phyloP scores from a whole-genome alignment of 2,329 filamentous ascomycete species.

The Fusarium anthophilum region DNA sequence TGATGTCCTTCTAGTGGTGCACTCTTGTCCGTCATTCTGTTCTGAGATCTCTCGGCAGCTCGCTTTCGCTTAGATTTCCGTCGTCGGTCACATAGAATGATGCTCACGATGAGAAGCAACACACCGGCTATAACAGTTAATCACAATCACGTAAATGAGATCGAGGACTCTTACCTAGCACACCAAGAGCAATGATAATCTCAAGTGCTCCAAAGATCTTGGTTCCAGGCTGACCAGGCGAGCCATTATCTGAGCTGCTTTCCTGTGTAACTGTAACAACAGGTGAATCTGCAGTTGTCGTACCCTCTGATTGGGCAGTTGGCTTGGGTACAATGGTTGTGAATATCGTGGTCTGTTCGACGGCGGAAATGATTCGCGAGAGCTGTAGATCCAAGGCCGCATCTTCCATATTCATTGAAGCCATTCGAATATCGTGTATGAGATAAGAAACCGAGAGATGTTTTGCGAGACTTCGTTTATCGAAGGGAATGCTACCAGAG shows the following conservation, averaged over 20 bases:
- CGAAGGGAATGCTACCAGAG: conserved; percentile 14
- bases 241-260: background rate
- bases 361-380: conserved; percentile 35
- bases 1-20: background rate
- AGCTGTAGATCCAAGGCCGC: conserved; percentile 28
- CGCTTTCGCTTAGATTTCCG: conserved; percentile 24
- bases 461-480: background rate
- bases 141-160: accelerated
- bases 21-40: conserved; percentile 8
- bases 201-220: conserved; percentile 23
- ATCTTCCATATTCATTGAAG: conserved; percentile 18
- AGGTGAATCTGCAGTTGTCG: background rate
- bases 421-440: background rate
- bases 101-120: conserved; percentile 17
- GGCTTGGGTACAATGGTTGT: conserved; percentile 33
- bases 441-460: background rate
- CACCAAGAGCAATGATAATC: conserved; percentile 36
- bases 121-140: conserved; percentile 9
- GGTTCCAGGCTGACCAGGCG: background rate
- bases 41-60: background rate
- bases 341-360: conserved; percentile 36
- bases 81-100: conserved; percentile 28
- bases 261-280: conserved; percentile 22
- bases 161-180: conserved; percentile 15
- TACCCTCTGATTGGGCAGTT: conserved; percentile 4